Evolutionary conservation across 768 basidiomycete genomes (phyloP).

Genomic region (Mycena chlorophos): DNA sequence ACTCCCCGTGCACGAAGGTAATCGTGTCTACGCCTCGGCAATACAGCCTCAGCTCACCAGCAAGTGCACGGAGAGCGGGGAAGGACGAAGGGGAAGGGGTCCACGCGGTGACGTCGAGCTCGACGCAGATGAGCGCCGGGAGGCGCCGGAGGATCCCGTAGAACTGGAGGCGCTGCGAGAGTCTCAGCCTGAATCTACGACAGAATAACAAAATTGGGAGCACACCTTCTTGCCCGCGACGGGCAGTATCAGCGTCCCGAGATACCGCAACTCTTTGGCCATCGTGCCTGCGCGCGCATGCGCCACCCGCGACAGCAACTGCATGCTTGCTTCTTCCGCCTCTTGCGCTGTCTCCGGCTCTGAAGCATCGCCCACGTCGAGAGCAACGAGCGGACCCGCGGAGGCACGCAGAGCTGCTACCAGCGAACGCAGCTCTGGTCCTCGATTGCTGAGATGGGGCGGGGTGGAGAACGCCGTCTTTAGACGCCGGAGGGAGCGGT

Average conservation of each 20-base stretch:
- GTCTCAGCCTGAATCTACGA: slow-evolving; percentile 3
- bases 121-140: slow-evolving; percentile 51
- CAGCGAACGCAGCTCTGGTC: slow-evolving; percentile 47
- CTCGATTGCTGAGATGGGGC: neutral
- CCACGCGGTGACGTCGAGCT: slow-evolving; percentile 69
- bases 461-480: slow-evolving; percentile 64
- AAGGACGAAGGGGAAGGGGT: slow-evolving; percentile 53
- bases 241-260: slow-evolving; percentile 66
- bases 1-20: slow-evolving; percentile 53
- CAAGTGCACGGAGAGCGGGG: slow-evolving; percentile 57
- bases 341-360: slow-evolving; percentile 34
- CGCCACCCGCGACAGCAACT: slow-evolving; percentile 48
- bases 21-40: slow-evolving; percentile 50
- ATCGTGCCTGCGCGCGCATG: slow-evolving; percentile 28
- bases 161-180: slow-evolving; percentile 55
- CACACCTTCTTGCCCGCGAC: slow-evolving; percentile 55
- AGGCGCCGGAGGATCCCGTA: slow-evolving; percentile 61
- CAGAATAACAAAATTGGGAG: slow-evolving; percentile 6
- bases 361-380: slow-evolving; percentile 61
- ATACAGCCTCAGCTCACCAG: slow-evolving; percentile 62
- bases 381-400: slow-evolving; percentile 44
- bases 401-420: slow-evolving; percentile 49
- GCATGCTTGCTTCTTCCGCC: slow-evolving; percentile 52
- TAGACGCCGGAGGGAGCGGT: slow-evolving; percentile 58
- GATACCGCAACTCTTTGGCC: slow-evolving; percentile 48